These are phyloP conservation scores for Brassica balearica DNA, from an alignment of 441 rosid genomes.

Conservation along the genomic window DNA sequence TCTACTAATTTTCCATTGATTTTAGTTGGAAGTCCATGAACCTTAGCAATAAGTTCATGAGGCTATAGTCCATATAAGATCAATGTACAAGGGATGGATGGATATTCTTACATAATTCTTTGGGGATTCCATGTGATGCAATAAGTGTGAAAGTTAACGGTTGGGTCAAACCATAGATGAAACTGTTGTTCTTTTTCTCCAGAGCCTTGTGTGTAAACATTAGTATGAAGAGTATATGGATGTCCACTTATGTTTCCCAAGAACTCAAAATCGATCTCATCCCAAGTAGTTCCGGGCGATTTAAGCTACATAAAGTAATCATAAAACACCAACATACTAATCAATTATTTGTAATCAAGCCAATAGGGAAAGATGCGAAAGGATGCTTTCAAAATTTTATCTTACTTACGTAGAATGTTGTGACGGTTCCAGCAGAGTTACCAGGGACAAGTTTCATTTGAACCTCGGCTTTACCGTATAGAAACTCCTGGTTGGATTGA, in stretches of 20 bases:
- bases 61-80: not conserved
- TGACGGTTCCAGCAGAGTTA: constrained; percentile 72
- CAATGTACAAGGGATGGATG: not conserved
- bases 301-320: constrained; percentile 45
- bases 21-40: not conserved
- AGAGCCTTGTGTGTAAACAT: constrained; percentile 62
- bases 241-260: constrained; percentile 65
- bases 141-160: constrained; percentile 62
- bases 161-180: constrained; percentile 75
- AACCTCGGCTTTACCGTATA: constrained; percentile 58
- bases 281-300: constrained; percentile 55
- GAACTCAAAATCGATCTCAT: constrained; percentile 70
- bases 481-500: constrained; percentile 54
- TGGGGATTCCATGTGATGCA: constrained; percentile 71
- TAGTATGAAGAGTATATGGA: constrained; percentile 73
- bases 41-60: not conserved
- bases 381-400: not conserved
- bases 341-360: not conserved
- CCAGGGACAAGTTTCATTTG: constrained; percentile 65
- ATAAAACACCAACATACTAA: not conserved
- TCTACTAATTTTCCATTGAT: not conserved
- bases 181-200: constrained; percentile 76
- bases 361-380: not conserved
- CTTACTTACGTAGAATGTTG: constrained; percentile 60
- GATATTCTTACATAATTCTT: constrained; percentile 59